phyloP scores from a whole-genome alignment of 1,284 basidiomycete species.

The Pseudozyma pruni region DNA sequence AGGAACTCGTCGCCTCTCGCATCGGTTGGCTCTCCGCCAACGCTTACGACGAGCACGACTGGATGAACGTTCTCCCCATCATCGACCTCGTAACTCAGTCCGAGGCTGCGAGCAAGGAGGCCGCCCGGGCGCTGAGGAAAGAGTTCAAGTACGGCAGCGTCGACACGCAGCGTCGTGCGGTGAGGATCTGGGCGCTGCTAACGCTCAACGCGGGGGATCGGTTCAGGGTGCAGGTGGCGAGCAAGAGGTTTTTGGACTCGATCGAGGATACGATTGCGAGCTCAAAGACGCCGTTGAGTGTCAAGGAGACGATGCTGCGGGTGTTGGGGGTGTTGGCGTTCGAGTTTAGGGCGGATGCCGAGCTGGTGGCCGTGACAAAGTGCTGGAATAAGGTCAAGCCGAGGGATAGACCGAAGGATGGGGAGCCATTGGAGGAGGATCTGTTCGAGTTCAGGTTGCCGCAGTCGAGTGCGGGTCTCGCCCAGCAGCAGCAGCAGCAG shows the following conservation, averaged over 20 bases:
- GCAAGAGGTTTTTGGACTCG: conserved; percentile 57
- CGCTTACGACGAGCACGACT: conserved; percentile 35
- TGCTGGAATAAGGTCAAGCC: conserved; percentile 60
- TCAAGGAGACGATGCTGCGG: conserved; percentile 55
- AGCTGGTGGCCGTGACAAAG: conserved; percentile 53
- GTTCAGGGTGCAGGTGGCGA: conserved; percentile 56
- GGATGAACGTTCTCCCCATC: conserved; percentile 47
- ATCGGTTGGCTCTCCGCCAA: conserved; percentile 47
- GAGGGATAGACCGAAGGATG: conserved; percentile 49
- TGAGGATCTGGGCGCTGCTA: conserved; percentile 55
- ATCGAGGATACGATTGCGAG: conserved; percentile 53
- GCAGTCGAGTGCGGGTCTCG: too few species aligned
- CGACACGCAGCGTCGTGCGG: conserved; percentile 51
- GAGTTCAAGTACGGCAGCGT: conserved; percentile 56
- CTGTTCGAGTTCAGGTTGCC: conserved; percentile 42
- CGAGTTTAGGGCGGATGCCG: conserved; percentile 50
- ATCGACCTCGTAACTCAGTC: conserved; percentile 46
- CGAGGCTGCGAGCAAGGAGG: conserved; percentile 58
- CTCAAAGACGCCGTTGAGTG: conserved; percentile 51
- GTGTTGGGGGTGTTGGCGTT: conserved; percentile 58
- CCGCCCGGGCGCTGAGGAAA: conserved; percentile 56
- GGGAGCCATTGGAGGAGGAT: conserved; percentile 40
- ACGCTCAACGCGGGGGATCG: conserved; percentile 54
- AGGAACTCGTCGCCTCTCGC: conserved; percentile 21
- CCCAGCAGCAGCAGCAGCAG: not conserved